Conservation (phyloP, 1,284 basidiomycete genomes). For the Fomitopsis betulina region DNA sequence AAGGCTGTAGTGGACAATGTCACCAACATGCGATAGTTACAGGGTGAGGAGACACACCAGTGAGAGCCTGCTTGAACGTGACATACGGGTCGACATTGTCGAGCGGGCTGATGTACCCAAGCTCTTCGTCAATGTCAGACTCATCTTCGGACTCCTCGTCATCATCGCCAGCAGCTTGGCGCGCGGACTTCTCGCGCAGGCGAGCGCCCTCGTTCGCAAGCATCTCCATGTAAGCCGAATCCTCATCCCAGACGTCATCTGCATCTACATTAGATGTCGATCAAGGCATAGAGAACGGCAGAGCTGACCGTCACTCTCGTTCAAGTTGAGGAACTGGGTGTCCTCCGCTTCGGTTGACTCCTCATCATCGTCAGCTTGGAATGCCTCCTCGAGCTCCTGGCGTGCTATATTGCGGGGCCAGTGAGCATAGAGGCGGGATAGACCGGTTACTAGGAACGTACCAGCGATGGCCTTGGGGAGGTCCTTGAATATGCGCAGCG, state of each 20-base stretch:
- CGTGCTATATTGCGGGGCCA: slow-evolving; percentile 40
- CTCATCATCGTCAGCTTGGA: slow-evolving; percentile 54
- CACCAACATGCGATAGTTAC: background rate
- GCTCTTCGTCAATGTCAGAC: slow-evolving; percentile 67
- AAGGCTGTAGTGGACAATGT: slow-evolving; percentile 41
- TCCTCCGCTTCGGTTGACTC: slow-evolving; percentile 56
- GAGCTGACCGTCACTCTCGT: slow-evolving; percentile 63
- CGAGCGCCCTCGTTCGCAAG: slow-evolving; percentile 77
- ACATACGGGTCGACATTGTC: slow-evolving; percentile 70
- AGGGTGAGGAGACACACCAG: slow-evolving; percentile 39
- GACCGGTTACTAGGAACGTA: slow-evolving; percentile 25
- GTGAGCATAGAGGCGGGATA: background rate
- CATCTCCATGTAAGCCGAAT: slow-evolving; percentile 78
- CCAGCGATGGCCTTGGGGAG: slow-evolving; percentile 71
- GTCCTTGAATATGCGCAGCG: slow-evolving; percentile 69
- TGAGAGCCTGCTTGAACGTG: slow-evolving; percentile 70
- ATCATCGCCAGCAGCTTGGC: slow-evolving; percentile 34
- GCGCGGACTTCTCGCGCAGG: slow-evolving; percentile 56
- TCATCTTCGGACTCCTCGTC: slow-evolving; percentile 46
- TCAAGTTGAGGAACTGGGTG: slow-evolving; percentile 55
- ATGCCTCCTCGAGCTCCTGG: slow-evolving; percentile 57
- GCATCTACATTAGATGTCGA: slow-evolving; percentile 7
- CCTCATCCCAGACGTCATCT: slow-evolving; percentile 84
- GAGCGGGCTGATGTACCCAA: slow-evolving; percentile 75
- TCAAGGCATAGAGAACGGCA: background rate